Conservation (phyloP, 2,329 filamentous ascomycete species). For the Colletotrichum sp. region DNA sequence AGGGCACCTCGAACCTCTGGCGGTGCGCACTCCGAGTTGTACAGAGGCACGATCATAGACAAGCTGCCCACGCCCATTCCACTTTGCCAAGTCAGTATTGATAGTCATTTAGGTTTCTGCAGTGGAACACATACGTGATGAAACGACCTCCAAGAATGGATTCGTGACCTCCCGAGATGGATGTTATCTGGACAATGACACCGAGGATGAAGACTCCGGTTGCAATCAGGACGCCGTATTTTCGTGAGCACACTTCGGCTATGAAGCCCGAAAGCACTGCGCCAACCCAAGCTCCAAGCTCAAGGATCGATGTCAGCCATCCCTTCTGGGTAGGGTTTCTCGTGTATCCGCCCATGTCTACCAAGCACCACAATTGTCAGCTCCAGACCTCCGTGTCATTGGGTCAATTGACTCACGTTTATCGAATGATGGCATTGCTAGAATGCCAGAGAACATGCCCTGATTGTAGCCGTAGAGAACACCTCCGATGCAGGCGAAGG, state of each 20-base stretch:
- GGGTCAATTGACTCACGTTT: constrained; percentile 43
- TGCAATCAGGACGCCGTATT: constrained; percentile 72
- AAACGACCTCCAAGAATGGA: constrained; percentile 75
- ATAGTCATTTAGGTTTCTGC: fast-evolving
- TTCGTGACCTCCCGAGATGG: constrained; percentile 58
- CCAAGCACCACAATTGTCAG: background rate
- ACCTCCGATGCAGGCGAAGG: constrained; percentile 68
- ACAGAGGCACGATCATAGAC: constrained; percentile 69
- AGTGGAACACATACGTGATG: constrained; percentile 55
- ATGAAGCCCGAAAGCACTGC: constrained; percentile 72
- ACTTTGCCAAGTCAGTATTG: constrained; percentile 24
- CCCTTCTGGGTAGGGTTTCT: constrained; percentile 46
- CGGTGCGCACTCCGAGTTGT: constrained; percentile 51
- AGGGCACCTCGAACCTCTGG: constrained; percentile 48
- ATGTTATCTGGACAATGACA: constrained; percentile 70
- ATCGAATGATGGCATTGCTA: constrained; percentile 61
- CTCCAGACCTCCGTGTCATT: fast-evolving
- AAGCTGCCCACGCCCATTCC: constrained; percentile 73
- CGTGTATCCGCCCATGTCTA: constrained; percentile 54
- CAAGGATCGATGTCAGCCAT: constrained; percentile 71
- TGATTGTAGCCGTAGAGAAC: constrained; percentile 72
- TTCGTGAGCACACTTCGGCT: constrained; percentile 72
- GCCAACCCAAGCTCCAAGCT: constrained; percentile 80
- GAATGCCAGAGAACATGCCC: constrained; percentile 73
- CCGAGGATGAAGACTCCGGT: constrained; percentile 72